phyloP scores from a whole-genome alignment of 75 land plant species.

The Adiantum capillusveneris region DNA sequence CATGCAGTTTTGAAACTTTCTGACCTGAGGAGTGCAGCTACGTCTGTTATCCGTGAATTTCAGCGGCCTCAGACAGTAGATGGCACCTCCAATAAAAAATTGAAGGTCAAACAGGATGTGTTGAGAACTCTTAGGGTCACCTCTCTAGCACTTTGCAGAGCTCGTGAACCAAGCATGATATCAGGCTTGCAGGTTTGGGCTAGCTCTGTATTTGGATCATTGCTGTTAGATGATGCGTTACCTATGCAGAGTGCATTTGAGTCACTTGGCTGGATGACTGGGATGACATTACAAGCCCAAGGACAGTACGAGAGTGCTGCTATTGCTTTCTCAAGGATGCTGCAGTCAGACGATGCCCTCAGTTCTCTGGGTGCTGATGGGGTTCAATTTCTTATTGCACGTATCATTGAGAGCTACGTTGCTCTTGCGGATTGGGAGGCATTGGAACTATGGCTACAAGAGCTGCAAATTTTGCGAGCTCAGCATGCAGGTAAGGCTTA shows the following conservation, averaged over 20 bases:
- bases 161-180: conserved; percentile 62
- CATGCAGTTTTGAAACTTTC: conserved; percentile 67
- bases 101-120: conserved; percentile 47
- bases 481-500: conserved; percentile 87
- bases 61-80: conserved; percentile 38
- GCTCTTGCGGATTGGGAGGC: conserved; percentile 92
- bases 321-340: conserved; percentile 60
- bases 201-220: conserved; percentile 41
- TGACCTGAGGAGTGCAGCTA: conserved; percentile 49
- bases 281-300: conserved; percentile 73
- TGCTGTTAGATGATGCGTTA: conserved; percentile 48
- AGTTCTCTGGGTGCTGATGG: conserved; percentile 77
- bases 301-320: conserved; percentile 90
- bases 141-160: conserved; percentile 71
- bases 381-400: conserved; percentile 80
- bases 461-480: conserved; percentile 78
- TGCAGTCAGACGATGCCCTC: conserved; percentile 78
- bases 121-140: conserved; percentile 45
- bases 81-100: conserved; percentile 26
- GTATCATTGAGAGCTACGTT: conserved; percentile 75
- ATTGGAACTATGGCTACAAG: conserved; percentile 75
- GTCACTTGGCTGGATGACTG: conserved; percentile 74
- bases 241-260: conserved; percentile 18
- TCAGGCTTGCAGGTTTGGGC: conserved; percentile 80
- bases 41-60: conserved; percentile 45